Evolutionary conservation across 768 basidiomycete species (phyloP), one percentile per base, ranked within the genome.

Genomic region (Pleurotus giganteus): DNA sequence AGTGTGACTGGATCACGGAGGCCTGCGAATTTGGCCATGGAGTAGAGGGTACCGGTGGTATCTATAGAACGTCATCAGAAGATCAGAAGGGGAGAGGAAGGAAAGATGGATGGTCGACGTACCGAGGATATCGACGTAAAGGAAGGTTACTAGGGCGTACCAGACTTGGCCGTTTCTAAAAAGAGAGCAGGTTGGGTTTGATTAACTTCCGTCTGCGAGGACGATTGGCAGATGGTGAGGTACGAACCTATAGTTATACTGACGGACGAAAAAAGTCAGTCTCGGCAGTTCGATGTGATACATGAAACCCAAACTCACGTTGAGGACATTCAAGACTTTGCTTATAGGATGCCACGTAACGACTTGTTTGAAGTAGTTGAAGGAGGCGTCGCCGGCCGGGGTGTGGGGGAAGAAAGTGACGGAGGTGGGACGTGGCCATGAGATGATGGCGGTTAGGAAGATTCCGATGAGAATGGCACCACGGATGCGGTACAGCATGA

Each of bases 1-100:
- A 91, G 74, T 23, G 91, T 92, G 12, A 89, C 81, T 1, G 86
- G 86, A 64, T 93, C 86, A 44, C 89, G 89, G 1, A 94, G 78
- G n/a, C 89, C 89, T 4, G 91, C 90, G 58, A 93, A 93, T 66
- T 89, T 91, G 51, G 90, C 89, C 91, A 94, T 93, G 34, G 91
- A 88, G 66, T 93, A 92, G 3, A 94, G 74, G 7, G 91, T 93
- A 64, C 91, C 79, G 57, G 80, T 80, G 57, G 78, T 80, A 65
- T 80, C 78, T 78, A 58, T 52, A 39, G n/a, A n/a, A 56, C 15
- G 21, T 42, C 13, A 12, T 55, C 15, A 47, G 24, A 34, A 44
- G 31, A 15, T 26, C 23, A 47, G 36, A 24, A n/a, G n/a, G 32
- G 15, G 7, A 32, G 28, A 15, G 1, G 23, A 41, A 54, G 26